A percentile compares a stretch with the other conserved stretches of the same genome.
Conservation (phyloP, 2,329 filamentous ascomycete genomes). For the Pyrenophora tritici-repentis region DNA sequence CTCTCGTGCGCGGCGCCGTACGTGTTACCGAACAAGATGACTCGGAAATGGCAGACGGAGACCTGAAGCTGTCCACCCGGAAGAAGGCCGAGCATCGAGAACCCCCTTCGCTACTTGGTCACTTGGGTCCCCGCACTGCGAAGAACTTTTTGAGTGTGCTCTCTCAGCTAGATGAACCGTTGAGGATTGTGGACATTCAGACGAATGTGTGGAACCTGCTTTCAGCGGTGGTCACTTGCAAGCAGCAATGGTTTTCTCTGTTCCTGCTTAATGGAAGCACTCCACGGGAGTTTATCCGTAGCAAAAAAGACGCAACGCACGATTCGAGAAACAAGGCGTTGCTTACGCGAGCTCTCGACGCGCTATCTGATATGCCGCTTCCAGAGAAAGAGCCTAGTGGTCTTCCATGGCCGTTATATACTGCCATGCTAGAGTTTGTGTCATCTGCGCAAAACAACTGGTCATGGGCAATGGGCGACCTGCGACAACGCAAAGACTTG, state of each 20-base stretch:
- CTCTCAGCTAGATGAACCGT: constrained; percentile 75
- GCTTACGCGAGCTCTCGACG: constrained; percentile 73
- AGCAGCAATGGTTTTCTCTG: constrained; percentile 95
- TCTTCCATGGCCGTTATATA: constrained; percentile 56
- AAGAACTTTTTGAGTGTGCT: constrained; percentile 83
- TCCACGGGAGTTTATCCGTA: constrained; percentile 73
- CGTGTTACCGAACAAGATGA: constrained; percentile 53
- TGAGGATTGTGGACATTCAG: constrained; percentile 67
- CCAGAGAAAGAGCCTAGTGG: constrained; percentile 57
- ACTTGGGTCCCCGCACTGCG: constrained; percentile 80
- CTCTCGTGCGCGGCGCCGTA: constrained; percentile 72
- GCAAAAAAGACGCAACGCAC: constrained; percentile 50
- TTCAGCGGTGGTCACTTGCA: constrained; percentile 81
- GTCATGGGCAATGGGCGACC: constrained; percentile 87
- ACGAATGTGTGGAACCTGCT: constrained; percentile 82
- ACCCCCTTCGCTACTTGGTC: constrained; percentile 90
- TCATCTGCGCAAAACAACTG: constrained; percentile 89
- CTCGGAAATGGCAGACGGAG: constrained; percentile 8
- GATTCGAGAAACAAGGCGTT: constrained; percentile 65
- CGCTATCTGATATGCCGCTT: constrained; percentile 67
- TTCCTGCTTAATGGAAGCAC: constrained; percentile 88
- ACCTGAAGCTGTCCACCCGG: constrained; percentile 3
- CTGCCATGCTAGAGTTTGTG: constrained; percentile 84
- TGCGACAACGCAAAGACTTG: constrained; percentile 75
- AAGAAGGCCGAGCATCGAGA: constrained; percentile 54